Percentiles rank a stretch among this genome's conserved stretches.
phyloP scores from a whole-genome alignment of 768 basidiomycete genomes.

The Paxillus rubicundulus region DNA sequence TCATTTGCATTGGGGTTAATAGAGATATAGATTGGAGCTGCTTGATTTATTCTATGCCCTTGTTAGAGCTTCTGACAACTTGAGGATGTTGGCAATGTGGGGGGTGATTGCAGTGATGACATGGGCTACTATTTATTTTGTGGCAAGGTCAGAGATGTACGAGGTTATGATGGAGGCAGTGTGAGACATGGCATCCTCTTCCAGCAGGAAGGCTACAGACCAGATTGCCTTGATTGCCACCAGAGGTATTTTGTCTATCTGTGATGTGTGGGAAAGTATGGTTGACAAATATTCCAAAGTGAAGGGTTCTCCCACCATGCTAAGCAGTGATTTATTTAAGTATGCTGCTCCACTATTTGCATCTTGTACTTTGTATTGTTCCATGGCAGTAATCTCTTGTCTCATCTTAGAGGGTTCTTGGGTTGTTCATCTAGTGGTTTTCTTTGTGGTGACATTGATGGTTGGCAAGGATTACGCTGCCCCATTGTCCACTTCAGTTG shows the following conservation, averaged over 20 bases:
- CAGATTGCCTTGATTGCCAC: background rate
- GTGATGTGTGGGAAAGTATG: background rate
- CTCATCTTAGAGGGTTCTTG: background rate
- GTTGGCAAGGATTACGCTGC: too few relatives aligned
- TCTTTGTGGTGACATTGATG: background rate
- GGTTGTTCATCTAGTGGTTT: background rate
- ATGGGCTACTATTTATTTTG: background rate
- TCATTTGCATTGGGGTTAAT: background rate
- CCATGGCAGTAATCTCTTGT: background rate
- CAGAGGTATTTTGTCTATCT: background rate
- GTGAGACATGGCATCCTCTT: background rate
- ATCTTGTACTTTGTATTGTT: background rate
- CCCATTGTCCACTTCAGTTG: too few relatives aligned
- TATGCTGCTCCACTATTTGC: background rate
- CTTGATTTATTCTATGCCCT: too few relatives aligned
- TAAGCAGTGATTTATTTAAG: background rate
- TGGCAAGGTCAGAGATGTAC: background rate
- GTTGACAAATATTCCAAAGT: background rate
- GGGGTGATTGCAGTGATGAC: background rate
- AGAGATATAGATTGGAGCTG: background rate
- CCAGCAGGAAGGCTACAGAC: background rate
- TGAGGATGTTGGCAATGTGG: too few relatives aligned
- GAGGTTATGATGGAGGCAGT: background rate
- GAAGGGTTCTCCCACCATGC: background rate
- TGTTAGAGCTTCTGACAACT: too few relatives aligned